Evolutionary conservation across 202 grass and related monocot genomes (phyloP), one percentile per base, ranked within the genome.

Genomic region (Carex sylvatica): DNA sequence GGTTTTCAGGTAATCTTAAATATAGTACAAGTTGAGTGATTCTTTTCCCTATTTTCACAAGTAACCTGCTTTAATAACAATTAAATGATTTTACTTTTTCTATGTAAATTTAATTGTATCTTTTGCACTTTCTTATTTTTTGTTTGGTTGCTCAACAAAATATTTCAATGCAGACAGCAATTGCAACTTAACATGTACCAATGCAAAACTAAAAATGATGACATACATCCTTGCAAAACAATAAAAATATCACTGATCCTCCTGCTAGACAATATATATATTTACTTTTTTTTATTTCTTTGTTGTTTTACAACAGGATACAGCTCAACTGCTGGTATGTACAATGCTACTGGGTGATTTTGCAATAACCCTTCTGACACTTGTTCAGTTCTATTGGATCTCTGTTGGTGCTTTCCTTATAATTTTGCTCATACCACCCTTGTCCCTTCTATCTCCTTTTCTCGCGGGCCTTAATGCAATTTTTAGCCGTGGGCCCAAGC

Each of bases 321-420:
- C 80, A 23, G 80, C 93, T 86, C 91, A 99, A 77, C 64, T 95
- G 67, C 73, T 95, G 36, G 91, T 99, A 28, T 99, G 87, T 93
- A 88, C 93, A 82, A 24, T 99, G 86, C 88, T 99, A 56, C 67
- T 99, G 85, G 91, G 87, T 85, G 96, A 99, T 92, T 95, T 93
- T 87, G 84, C 89, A 9, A 86, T 93, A 64, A 99, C 96, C 62
- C 42, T 99, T 42, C 89, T 99, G 81, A 95, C 89, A 89, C 91
- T 99, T 61, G 83, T 99, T 79, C 91, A 99, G 14, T 99, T 91
- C 56, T 99, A 99, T 79, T 99, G 96, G 96, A 95, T 99, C 78
- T 99, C 92, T n/a, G 75, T 99, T 35, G 96, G 92, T 28, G 92
- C 91, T 74, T 98, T 95, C 81, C 92, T 99, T 74, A 75, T 82